phyloP scores from a whole-genome alignment of 306 rosid genomes.

The Inga laurina region DNA sequence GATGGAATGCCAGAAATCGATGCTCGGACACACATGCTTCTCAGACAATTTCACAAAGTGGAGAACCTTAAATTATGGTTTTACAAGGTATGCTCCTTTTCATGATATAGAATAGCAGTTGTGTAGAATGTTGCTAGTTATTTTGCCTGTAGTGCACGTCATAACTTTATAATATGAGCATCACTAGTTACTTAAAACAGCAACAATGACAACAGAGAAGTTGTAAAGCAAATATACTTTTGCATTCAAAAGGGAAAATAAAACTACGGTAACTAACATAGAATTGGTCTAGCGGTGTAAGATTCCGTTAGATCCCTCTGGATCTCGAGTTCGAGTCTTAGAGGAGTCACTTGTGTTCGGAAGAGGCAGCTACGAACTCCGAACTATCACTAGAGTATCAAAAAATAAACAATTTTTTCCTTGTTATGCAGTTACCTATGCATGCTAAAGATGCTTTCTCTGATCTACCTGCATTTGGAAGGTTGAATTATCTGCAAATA shows the following conservation, averaged over 20 bases:
- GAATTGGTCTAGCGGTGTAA: too few relatives aligned
- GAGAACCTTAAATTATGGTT: slow-evolving; percentile 37
- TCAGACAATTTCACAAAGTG: slow-evolving; percentile 34
- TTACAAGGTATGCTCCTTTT: slow-evolving; percentile 43
- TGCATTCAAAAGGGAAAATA: not conserved
- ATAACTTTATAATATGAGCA: not conserved
- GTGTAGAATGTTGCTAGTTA: not conserved
- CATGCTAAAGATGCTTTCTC: slow-evolving; percentile 22
- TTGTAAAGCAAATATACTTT: not conserved
- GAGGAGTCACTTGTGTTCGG: too few relatives aligned
- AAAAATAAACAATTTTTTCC: not conserved
- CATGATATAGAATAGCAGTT: not conserved
- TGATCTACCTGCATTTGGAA: slow-evolving; percentile 34
- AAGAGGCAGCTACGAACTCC: too few relatives aligned
- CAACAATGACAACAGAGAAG: not conserved
- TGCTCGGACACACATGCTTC: slow-evolving; percentile 23
- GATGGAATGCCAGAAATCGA: slow-evolving; percentile 5
- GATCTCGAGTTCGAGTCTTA: too few relatives aligned
- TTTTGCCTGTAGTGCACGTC: not conserved
- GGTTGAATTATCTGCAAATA: slow-evolving; percentile 38
- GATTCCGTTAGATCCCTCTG: too few relatives aligned
- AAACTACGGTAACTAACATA: not conserved
- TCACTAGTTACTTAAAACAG: not conserved
- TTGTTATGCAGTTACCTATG: slow-evolving; percentile 26
- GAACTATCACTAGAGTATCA: too few relatives aligned